A percentile compares a stretch with the other conserved stretches of the same genome.
Conservation (phyloP, 441 rosid genomes). For the Adansonia gregorii region DNA sequence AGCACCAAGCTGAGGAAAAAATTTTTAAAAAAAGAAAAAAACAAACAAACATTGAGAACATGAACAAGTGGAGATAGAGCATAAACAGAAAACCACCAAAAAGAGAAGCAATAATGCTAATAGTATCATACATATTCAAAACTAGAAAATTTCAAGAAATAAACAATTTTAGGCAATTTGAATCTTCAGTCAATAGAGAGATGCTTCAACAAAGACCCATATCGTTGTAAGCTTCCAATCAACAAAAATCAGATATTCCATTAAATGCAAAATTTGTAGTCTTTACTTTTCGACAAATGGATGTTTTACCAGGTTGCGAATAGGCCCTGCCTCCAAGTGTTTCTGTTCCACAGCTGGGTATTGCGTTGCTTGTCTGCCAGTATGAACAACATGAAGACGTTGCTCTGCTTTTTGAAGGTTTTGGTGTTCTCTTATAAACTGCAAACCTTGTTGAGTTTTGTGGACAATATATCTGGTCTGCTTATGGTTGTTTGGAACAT, state of each 20-base stretch:
- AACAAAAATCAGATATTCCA: neutral
- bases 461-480: constrained; percentile 34
- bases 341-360: constrained; percentile 30
- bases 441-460: constrained; percentile 32
- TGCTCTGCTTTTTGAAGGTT: constrained; percentile 36
- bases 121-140: neutral
- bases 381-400: constrained; percentile 28
- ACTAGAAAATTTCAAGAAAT: neutral
- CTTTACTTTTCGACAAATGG: neutral
- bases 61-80: neutral
- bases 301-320: constrained; percentile 47
- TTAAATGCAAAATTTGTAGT: neutral
- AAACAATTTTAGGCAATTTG: neutral
- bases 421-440: constrained; percentile 33
- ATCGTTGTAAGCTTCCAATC: neutral
- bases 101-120: neutral
- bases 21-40: too few species aligned
- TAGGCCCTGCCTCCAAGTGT: constrained; percentile 34
- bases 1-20: constrained; percentile 54
- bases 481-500: constrained; percentile 31
- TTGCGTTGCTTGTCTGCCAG: constrained; percentile 26
- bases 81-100: neutral
- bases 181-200: neutral
- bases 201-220: neutral
- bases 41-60: too few species aligned